These are phyloP conservation scores for Guadua angustifolia DNA, from an alignment of 176 grass and related monocot species.

Conservation along the genomic window DNA sequence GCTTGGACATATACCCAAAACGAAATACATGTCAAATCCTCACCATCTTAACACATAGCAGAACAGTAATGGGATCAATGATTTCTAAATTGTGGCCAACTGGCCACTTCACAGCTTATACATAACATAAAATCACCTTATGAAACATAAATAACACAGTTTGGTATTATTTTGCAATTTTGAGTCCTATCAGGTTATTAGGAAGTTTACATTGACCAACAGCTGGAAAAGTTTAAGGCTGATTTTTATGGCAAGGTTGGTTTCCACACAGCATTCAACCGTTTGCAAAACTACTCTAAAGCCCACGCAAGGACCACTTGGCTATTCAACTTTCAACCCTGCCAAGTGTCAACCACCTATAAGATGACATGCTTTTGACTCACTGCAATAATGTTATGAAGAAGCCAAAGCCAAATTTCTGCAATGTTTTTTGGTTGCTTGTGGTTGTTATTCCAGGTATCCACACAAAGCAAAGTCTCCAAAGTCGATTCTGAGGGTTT, in stretches of 20 bases:
- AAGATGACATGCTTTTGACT: no score
- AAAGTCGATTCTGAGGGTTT: background rate
- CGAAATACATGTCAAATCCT: no score
- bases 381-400: no score
- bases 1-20: no score
- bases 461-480: background rate
- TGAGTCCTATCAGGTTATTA: background rate
- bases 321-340: background rate
- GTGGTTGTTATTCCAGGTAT: constrained; percentile 20
- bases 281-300: background rate
- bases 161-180: background rate
- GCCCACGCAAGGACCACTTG: background rate
- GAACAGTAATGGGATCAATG: background rate
- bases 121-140: background rate
- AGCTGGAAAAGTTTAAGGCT: background rate
- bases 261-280: background rate
- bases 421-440: background rate
- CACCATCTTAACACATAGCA: no score
- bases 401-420: background rate
- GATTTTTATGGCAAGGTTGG: background rate
- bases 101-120: background rate
- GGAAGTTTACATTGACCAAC: background rate
- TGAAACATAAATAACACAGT: background rate
- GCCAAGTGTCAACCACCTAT: no score
- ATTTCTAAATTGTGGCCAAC: background rate